These are phyloP conservation scores for Pseudogymnoascus sp. DNA, from an alignment of 2,329 filamentous ascomycete genomes.

Conservation along the genomic window DNA sequence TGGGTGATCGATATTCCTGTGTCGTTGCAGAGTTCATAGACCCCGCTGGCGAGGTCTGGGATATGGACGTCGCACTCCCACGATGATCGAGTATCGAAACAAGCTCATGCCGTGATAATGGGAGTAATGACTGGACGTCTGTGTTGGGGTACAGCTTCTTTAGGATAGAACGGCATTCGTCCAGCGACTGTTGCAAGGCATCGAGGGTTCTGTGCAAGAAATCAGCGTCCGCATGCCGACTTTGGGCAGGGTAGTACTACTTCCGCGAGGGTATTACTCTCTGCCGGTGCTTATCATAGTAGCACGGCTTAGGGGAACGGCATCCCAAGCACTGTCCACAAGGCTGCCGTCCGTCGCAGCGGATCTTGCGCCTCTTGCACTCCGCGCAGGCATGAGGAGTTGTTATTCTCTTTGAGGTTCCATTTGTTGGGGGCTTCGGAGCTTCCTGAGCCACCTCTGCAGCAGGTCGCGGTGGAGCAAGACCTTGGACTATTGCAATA, in stretches of 20 bases:
- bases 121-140: conserved; percentile 39
- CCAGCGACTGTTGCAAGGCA: conserved; percentile 55
- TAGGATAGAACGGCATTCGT: conserved; percentile 42
- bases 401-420: conserved; percentile 42
- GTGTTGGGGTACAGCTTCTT: conserved; percentile 32
- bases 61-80: conserved; percentile 16
- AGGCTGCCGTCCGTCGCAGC: conserved; percentile 73
- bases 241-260: conserved; percentile 33
- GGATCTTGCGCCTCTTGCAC: conserved; percentile 73
- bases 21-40: conserved; percentile 44
- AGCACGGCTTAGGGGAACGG: conserved; percentile 68
- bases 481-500: conserved; percentile 24
- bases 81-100: conserved; percentile 47
- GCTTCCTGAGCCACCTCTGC: conserved; percentile 23
- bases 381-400: conserved; percentile 62
- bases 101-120: conserved; percentile 50
- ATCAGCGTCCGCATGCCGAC: background rate
- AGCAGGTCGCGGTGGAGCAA: conserved; percentile 23
- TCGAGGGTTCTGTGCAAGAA: conserved; percentile 45
- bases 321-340: conserved; percentile 79
- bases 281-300: conserved; percentile 73
- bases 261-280: conserved; percentile 70
- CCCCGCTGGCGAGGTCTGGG: conserved; percentile 44
- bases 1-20: conserved; percentile 41
- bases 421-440: conserved; percentile 28